A percentile compares a stretch with the other conserved stretches of the same genome.
Evolutionary conservation across 2,329 filamentous ascomycete species (phyloP).

Genomic region (Apiospora koreana): DNA sequence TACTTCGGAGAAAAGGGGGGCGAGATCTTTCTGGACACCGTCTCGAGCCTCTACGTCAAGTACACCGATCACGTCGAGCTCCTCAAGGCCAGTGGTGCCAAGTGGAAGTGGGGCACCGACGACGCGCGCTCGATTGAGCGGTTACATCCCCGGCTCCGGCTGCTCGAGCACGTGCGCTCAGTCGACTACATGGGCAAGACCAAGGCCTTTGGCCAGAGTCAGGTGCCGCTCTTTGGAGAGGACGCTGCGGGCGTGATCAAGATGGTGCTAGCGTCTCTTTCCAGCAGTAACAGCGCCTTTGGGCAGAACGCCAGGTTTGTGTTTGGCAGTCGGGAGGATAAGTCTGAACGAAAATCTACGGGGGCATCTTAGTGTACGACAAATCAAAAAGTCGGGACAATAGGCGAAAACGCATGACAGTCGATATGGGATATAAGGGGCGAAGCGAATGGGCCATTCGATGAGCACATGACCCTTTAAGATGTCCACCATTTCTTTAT

Average conservation of each 20-base stretch:
- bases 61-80: slow-evolving; percentile 10
- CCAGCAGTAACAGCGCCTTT: not conserved
- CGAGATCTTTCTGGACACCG: slow-evolving; percentile 10
- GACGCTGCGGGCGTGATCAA: not conserved
- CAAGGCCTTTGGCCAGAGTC: not conserved
- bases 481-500: too few species aligned
- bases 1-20: not conserved
- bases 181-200: slow-evolving; percentile 11
- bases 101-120: slow-evolving; percentile 8
- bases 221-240: not conserved
- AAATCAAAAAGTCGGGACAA: not conserved
- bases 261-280: not conserved
- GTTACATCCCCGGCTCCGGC: slow-evolving; percentile 5
- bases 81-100: slow-evolving; percentile 11
- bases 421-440: not conserved
- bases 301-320: not conserved
- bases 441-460: too few species aligned
- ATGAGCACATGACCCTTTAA: too few species aligned
- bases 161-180: not conserved
- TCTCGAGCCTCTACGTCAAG: not conserved
- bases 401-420: not conserved
- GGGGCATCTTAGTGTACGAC: not conserved
- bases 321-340: not conserved
- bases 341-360: not conserved
- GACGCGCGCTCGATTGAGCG: not conserved